Evolutionary conservation across 2,329 filamentous ascomycete genomes (phyloP).

Genomic region (Dactylellina leptospora): DNA sequence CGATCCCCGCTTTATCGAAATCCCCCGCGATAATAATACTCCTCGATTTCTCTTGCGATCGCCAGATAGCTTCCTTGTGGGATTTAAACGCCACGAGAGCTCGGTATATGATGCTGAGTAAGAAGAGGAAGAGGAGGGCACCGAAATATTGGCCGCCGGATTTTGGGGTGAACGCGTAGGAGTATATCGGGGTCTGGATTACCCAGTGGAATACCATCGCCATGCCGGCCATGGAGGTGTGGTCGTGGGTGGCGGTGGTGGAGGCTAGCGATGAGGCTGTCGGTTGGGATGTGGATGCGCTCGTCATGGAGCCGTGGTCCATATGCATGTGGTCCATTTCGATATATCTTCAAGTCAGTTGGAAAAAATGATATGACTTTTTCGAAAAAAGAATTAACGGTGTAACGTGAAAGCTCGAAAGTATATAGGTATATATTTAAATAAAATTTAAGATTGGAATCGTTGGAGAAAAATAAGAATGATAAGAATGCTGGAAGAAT

Average conservation of each 20-base stretch:
- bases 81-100: conserved; percentile 76
- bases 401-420: too few relatives aligned
- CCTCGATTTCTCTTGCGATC: conserved; percentile 25
- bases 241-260: background rate
- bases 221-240: conserved; percentile 60
- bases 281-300: conserved; percentile 16
- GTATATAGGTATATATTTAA: too few relatives aligned
- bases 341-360: too few relatives aligned
- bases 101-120: conserved; percentile 76
- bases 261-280: conserved; percentile 18
- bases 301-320: background rate
- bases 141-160: conserved; percentile 78
- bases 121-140: conserved; percentile 89
- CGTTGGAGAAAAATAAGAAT: too few relatives aligned
- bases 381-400: too few relatives aligned
- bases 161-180: conserved; percentile 76
- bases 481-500: too few relatives aligned
- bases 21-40: conserved; percentile 52
- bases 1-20: conserved; percentile 21
- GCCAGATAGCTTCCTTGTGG: conserved; percentile 57
- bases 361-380: too few relatives aligned
- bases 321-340: background rate
- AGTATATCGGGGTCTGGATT: conserved; percentile 72
- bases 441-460: too few relatives aligned
- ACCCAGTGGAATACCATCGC: conserved; percentile 72